Evolutionary conservation across 352 stramenopile species (phyloP).

Genomic region (Phytopythium kandeliae): DNA sequence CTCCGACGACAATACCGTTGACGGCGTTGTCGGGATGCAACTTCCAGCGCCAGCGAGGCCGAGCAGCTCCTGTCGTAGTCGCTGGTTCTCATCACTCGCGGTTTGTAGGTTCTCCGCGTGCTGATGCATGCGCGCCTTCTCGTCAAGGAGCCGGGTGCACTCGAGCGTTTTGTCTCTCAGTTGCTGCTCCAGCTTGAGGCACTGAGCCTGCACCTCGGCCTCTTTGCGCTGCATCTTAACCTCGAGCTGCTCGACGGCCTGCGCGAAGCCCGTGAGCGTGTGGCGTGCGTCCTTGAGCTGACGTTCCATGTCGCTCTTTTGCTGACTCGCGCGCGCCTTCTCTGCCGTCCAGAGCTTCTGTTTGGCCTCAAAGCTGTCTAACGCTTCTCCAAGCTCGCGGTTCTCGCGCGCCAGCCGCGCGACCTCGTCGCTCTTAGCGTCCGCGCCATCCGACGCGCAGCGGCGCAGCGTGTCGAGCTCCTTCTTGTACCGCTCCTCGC

Average conservation of each 20-base stretch:
- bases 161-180: conserved; percentile 34
- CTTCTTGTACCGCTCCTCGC: conserved; percentile 60
- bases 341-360: conserved; percentile 38
- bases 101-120: conserved; percentile 32
- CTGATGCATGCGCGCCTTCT: conserved; percentile 14
- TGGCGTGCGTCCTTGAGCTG: conserved; percentile 53
- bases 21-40: conserved; percentile 2
- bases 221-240: conserved; percentile 75
- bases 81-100: conserved; percentile 33
- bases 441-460: conserved; percentile 19
- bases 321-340: conserved; percentile 29
- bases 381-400: conserved; percentile 47
- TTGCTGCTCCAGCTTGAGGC: conserved; percentile 46
- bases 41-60: conserved; percentile 6
- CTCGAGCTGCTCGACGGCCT: conserved; percentile 72
- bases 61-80: conserved; percentile 30
- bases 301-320: conserved; percentile 42
- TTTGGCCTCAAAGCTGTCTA: conserved; percentile 39
- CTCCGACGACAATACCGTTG: conserved; percentile 20
- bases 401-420: conserved; percentile 48
- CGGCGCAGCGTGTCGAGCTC: conserved; percentile 52
- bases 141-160: conserved; percentile 27
- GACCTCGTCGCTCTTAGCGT: conserved; percentile 18
- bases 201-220: conserved; percentile 48
- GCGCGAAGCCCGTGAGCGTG: conserved; percentile 51